Conservation (phyloP, 495 filamentous ascomycete species). For the Diplogelasinospora grovesii region DNA sequence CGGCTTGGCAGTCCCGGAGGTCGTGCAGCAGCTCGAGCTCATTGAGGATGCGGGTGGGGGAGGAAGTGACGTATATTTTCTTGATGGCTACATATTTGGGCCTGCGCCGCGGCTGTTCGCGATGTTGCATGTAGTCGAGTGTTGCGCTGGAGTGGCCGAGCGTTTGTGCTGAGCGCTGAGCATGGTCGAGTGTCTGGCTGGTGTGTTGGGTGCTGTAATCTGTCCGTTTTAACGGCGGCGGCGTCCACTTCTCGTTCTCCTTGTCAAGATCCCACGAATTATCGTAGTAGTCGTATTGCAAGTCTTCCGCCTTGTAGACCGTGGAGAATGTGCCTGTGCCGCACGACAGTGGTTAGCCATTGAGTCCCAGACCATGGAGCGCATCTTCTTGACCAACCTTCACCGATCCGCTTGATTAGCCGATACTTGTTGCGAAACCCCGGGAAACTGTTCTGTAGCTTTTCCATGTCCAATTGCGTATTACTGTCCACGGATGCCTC, state of each 20-base stretch:
- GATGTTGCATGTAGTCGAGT: slow-evolving; percentile 6
- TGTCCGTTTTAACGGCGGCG: slow-evolving; percentile 54
- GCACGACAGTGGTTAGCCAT: slow-evolving; percentile 3
- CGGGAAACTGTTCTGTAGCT: slow-evolving; percentile 71
- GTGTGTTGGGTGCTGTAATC: slow-evolving; percentile 18
- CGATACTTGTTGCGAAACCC: slow-evolving; percentile 79
- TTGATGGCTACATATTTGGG: slow-evolving; percentile 91
- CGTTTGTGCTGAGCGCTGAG: slow-evolving; percentile 6
- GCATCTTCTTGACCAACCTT: slow-evolving; percentile 51
- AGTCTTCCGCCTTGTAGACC: slow-evolving; percentile 96
- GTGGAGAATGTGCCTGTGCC: slow-evolving; percentile 88
- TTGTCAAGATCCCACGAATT: slow-evolving; percentile 82
- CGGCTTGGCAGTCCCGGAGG: slow-evolving; percentile 69
- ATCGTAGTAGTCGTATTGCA: slow-evolving; percentile 74
- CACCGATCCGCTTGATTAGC: slow-evolving; percentile 92
- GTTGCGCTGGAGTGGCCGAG: slow-evolving; percentile 26
- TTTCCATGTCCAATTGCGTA: slow-evolving; percentile 79
- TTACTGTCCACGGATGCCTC: slow-evolving; percentile 66
- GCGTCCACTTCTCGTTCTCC: slow-evolving; percentile 54
- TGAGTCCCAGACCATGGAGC: background rate
- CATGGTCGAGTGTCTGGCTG: slow-evolving; percentile 16
- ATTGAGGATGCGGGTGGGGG: slow-evolving; percentile 87
- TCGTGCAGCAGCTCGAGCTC: slow-evolving; percentile 95
- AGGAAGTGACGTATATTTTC: slow-evolving; percentile 98
- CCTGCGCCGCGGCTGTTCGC: slow-evolving; percentile 28